A percentile compares a stretch with the other conserved stretches of the same genome.
Evolutionary conservation across 2,329 filamentous ascomycete species (phyloP).

Genomic region (Cladosporium sp.): DNA sequence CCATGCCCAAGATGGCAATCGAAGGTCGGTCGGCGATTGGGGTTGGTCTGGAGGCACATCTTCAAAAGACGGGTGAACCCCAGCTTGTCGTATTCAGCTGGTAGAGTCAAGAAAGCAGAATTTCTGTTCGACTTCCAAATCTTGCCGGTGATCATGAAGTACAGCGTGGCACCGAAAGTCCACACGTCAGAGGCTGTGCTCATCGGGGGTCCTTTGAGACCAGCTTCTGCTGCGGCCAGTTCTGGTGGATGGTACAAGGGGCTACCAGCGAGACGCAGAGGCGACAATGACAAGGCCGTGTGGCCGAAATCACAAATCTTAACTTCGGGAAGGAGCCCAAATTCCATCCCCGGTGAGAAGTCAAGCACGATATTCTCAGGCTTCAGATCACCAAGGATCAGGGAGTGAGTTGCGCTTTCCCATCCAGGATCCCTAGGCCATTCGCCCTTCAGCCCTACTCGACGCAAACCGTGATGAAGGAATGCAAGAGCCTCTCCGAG

Average conservation of each 20-base stretch:
- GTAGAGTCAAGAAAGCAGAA: background rate
- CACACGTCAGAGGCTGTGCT: background rate
- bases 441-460: background rate
- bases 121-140: background rate
- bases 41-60: background rate
- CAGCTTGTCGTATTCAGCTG: background rate
- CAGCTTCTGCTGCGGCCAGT: background rate
- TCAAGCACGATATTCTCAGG: conserved; percentile 21
- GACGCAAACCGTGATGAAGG: conserved; percentile 22
- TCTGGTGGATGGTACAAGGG: background rate
- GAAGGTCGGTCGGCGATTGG: background rate
- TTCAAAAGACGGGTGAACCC: background rate
- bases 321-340: conserved; percentile 16
- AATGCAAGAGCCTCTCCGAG: conserved; percentile 24
- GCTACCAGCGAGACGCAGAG: background rate
- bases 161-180: background rate
- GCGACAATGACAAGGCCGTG: background rate
- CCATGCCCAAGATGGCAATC: background rate
- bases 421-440: background rate
- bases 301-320: conserved; percentile 24
- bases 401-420: conserved; percentile 7
- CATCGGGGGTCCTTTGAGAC: background rate
- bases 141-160: background rate
- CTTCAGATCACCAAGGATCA: conserved; percentile 22
- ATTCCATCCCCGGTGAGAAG: background rate